These are phyloP conservation scores for Verticillium tricorpus DNA, from an alignment of 2,329 filamentous ascomycete genomes.

Conservation along the genomic window DNA sequence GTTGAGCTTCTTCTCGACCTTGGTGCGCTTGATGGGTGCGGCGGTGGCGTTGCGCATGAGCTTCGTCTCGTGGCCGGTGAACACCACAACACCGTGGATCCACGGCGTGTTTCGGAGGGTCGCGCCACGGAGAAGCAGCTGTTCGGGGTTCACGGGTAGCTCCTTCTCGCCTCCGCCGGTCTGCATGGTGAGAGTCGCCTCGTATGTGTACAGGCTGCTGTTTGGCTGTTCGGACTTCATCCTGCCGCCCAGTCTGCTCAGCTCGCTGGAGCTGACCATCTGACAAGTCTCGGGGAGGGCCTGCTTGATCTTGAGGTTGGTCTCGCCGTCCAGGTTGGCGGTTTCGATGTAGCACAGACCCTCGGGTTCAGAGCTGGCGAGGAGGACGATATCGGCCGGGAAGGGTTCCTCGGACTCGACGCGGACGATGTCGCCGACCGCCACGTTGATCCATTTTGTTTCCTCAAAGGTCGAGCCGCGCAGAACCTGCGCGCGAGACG, in stretches of 20 bases:
- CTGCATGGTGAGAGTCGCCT: slow-evolving; percentile 90
- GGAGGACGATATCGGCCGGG: slow-evolving; percentile 84
- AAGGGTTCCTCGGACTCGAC: slow-evolving; percentile 95
- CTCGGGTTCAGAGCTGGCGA: slow-evolving; percentile 95
- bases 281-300: slow-evolving; percentile 86
- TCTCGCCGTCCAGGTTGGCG: slow-evolving; percentile 95
- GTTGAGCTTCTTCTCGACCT: slow-evolving; percentile 92
- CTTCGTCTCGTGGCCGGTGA: slow-evolving; percentile 97
- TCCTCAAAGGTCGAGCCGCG: slow-evolving; percentile 81
- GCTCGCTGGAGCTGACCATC: slow-evolving; percentile 79
- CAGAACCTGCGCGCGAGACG: slow-evolving; percentile 77
- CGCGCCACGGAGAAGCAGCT: slow-evolving; percentile 86
- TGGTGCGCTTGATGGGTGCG: slow-evolving; percentile 94
- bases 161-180: slow-evolving; percentile 91
- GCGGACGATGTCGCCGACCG: slow-evolving; percentile 86
- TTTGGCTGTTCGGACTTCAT: slow-evolving; percentile 96
- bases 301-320: slow-evolving; percentile 98
- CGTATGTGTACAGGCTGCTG: slow-evolving; percentile 97
- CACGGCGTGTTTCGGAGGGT: slow-evolving; percentile 95
- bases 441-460: slow-evolving; percentile 88
- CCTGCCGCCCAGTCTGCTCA: slow-evolving; percentile 80
- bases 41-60: slow-evolving; percentile 98
- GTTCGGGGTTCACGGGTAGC: slow-evolving; percentile 82
- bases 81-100: slow-evolving; percentile 94
- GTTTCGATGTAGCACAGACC: slow-evolving; percentile 98